These are phyloP conservation scores for Cutaneotrichosporon sp. DNA, from an alignment of 1,284 basidiomycete species.

Conservation along the genomic window DNA sequence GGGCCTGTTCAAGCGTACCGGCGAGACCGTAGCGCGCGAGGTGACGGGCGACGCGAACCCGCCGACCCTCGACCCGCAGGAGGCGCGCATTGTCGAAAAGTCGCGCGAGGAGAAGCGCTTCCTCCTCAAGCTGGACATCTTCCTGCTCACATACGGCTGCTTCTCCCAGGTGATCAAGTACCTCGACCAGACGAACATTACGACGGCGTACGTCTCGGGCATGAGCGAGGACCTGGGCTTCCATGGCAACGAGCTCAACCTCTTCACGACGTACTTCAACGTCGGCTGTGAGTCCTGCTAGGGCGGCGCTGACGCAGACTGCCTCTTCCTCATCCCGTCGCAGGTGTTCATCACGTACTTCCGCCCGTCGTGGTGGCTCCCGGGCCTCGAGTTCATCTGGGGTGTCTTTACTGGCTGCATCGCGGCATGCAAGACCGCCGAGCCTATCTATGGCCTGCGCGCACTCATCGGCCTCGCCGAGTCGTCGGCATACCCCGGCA, in stretches of 20 bases:
- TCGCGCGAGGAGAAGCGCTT: conserved; percentile 38
- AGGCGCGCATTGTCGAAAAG: conserved; percentile 24
- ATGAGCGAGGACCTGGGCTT: conserved; percentile 76
- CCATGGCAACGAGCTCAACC: conserved; percentile 67
- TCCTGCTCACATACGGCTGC: conserved; percentile 35
- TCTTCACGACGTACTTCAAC: conserved; percentile 44
- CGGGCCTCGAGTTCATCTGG: conserved; percentile 30
- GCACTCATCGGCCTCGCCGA: conserved; percentile 32
- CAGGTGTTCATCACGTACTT: conserved; percentile 31
- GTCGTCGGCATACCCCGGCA: conserved; percentile 33
- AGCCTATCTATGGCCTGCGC: conserved; percentile 33
- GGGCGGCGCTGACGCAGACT: conserved; percentile 19
- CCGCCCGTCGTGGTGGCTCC: conserved; percentile 25
- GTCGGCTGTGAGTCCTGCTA: conserved; percentile 26
- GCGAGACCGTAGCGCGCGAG: neutral
- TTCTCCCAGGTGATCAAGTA: conserved; percentile 26
- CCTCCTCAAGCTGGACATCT: conserved; percentile 40
- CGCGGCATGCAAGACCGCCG: conserved; percentile 26
- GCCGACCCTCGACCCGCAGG: conserved; percentile 20
- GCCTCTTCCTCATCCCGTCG: conserved; percentile 35
- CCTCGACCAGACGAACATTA: conserved; percentile 32
- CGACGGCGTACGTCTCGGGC: conserved; percentile 63
- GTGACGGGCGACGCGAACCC: conserved; percentile 12
- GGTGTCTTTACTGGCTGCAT: conserved; percentile 32
- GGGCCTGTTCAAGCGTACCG: conserved; percentile 5